Evolutionary conservation across 441 rosid genomes (phyloP).

Genomic region (Dalechampia spathulata): DNA sequence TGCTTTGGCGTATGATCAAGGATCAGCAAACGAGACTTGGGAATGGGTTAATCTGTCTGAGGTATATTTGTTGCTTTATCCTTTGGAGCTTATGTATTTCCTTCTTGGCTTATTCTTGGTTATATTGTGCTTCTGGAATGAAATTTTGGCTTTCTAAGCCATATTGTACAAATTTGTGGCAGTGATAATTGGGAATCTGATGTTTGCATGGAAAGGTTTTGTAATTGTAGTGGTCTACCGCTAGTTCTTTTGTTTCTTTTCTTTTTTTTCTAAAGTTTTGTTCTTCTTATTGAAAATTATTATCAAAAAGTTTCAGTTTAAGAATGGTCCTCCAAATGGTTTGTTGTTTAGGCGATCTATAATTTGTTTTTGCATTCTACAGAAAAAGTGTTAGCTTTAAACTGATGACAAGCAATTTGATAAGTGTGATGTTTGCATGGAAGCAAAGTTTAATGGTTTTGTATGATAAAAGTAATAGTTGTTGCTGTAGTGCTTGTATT

Average conservation of each 20-base stretch:
- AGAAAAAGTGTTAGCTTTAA: not conserved
- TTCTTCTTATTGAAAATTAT: not conserved
- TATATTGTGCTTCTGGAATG: slow-evolving; percentile 3
- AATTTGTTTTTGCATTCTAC: not conserved
- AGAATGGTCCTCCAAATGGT: not conserved
- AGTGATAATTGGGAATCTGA: not conserved
- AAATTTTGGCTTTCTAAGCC: not conserved
- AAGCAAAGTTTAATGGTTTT: not conserved
- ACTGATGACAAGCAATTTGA: not conserved
- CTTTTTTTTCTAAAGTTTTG: too few species aligned
- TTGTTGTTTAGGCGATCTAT: not conserved
- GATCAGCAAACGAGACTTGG: slow-evolving; percentile 82
- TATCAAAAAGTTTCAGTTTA: not conserved
- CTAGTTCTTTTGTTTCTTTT: not conserved
- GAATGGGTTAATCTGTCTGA: slow-evolving; percentile 98
- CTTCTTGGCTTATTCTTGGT: not conserved
- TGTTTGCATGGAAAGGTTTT: not conserved
- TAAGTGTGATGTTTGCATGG: not conserved
- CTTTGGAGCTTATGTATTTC: not conserved
- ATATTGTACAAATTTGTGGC: not conserved
- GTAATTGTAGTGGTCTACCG: not conserved
- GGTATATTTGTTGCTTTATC: slow-evolving; percentile 40
- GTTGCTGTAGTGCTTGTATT: not conserved
- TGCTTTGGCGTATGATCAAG: slow-evolving; percentile 95
- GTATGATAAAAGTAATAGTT: not conserved